Percentiles rank a stretch among this genome's conserved stretches.
These are phyloP conservation scores for Neurospora hispaniola DNA, from an alignment of 495 filamentous ascomycete species.

Conservation along the genomic window DNA sequence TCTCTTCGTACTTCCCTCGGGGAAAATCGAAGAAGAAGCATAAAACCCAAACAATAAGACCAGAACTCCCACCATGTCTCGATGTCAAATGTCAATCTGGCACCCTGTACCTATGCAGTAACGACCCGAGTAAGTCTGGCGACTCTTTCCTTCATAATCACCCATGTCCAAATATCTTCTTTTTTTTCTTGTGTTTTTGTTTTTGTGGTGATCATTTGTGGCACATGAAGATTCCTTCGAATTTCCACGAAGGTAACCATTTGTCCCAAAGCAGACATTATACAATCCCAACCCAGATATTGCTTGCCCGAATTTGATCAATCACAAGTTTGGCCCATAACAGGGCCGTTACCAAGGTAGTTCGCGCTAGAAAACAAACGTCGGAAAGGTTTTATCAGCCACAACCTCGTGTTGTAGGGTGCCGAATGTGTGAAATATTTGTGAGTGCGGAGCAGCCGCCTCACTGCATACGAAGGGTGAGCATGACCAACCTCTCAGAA, in stretches of 20 bases:
- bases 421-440: background rate
- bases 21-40: background rate
- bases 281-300: background rate
- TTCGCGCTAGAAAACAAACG: background rate
- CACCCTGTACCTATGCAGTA: background rate
- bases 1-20: background rate
- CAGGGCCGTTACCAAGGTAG: background rate
- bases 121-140: background rate
- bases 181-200: too few relatives aligned
- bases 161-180: background rate
- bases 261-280: background rate
- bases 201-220: background rate
- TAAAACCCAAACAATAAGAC: background rate
- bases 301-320: background rate
- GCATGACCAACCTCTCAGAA: too few relatives aligned
- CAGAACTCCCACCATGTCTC: background rate
- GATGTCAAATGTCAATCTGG: background rate
- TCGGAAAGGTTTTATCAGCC: background rate
- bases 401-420: background rate
- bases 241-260: background rate
- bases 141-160: background rate
- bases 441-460: too few relatives aligned
- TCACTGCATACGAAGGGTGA: too few relatives aligned
- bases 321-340: background rate
- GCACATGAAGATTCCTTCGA: background rate